Conservation (phyloP, 305 asterid genomes). For the Withania somnifera region DNA sequence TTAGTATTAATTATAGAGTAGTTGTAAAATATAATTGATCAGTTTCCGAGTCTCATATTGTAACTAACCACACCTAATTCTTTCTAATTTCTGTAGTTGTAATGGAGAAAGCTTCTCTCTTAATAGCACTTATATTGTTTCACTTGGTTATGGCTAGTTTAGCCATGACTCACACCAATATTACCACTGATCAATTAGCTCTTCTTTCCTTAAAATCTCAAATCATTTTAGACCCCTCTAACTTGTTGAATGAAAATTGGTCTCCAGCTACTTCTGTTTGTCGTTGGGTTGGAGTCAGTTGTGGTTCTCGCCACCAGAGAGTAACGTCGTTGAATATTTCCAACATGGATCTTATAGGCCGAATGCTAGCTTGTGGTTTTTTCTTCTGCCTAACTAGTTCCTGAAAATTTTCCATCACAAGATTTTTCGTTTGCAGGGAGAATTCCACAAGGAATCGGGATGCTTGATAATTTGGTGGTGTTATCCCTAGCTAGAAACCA, state of each 20-base stretch:
- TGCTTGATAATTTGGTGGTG: conserved; percentile 4
- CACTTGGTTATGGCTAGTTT: not conserved
- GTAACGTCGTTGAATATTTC: conserved; percentile 8
- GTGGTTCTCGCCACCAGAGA: not conserved
- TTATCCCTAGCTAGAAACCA: not conserved
- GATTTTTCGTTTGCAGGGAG: conserved; percentile 1
- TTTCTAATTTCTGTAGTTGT: too few relatives aligned
- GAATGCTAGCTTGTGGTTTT: not conserved
- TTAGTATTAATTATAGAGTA: too few relatives aligned
- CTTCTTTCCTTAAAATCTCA: not conserved
- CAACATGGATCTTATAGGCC: not conserved
- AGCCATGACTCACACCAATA: not conserved
- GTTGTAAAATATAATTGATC: too few relatives aligned
- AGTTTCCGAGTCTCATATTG: too few relatives aligned
- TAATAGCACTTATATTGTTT: not conserved
- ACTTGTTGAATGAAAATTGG: conserved; percentile 1
- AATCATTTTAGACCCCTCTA: not conserved
- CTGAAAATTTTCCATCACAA: not conserved
- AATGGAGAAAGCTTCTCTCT: too few relatives aligned
- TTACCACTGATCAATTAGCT: not conserved
- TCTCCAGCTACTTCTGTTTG: not conserved
- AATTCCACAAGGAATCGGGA: conserved; percentile 17
- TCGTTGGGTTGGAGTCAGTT: conserved; percentile 6
- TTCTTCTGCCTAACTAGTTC: not conserved
- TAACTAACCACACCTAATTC: too few relatives aligned